Conservation (phyloP, 805 yeast genomes). For the Komagataella ulmi region DNA sequence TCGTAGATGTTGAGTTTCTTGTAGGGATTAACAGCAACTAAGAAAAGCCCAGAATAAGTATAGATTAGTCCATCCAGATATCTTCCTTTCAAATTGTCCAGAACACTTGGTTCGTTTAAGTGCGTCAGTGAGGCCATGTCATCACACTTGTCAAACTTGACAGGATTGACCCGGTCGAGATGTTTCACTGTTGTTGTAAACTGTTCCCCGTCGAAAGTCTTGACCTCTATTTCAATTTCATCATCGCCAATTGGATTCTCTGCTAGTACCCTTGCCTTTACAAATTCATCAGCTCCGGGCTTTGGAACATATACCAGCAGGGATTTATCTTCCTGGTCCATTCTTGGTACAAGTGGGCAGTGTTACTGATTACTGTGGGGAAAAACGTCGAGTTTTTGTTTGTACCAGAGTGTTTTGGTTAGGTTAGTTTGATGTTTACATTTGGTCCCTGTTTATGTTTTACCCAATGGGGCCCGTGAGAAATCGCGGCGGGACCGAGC, state of each 20-base stretch:
- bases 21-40: constrained; percentile 94
- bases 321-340: constrained; percentile 1
- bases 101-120: constrained; percentile 91
- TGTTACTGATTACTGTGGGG: neutral
- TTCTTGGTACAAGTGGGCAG: neutral
- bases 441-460: neutral
- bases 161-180: constrained; percentile 69
- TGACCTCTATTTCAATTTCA: constrained; percentile 12
- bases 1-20: constrained; percentile 60
- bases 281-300: neutral
- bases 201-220: constrained; percentile 20
- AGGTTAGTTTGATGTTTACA: neutral
- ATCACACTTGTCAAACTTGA: constrained; percentile 77
- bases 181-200: constrained; percentile 15
- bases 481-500: neutral
- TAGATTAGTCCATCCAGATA: constrained; percentile 71
- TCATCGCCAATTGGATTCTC: neutral
- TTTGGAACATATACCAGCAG: neutral
- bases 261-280: neutral
- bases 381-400: neutral
- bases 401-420: neutral
- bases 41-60: constrained; percentile 88
- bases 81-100: constrained; percentile 67
- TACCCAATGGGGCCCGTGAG: neutral
- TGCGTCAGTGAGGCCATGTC: constrained; percentile 95